Evolutionary conservation across 2,329 filamentous ascomycete genomes (phyloP).

Genomic region (Plenodomus lindquistii): DNA sequence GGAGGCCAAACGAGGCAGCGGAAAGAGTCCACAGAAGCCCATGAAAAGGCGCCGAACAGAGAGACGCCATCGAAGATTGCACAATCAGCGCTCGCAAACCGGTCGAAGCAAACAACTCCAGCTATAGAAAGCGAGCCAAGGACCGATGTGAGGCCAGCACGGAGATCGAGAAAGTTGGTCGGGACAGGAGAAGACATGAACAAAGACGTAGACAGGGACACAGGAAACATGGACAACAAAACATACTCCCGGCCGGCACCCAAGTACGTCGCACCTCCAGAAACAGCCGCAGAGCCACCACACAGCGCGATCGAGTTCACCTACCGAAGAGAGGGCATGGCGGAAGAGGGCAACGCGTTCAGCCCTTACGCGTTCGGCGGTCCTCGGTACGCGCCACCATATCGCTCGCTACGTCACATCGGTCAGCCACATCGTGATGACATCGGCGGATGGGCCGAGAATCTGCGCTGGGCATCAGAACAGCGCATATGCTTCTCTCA

Average conservation of each 20-base stretch:
- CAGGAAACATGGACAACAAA: not conserved
- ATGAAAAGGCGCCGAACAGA: not conserved
- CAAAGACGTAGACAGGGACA: not conserved
- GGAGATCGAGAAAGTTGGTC: not conserved
- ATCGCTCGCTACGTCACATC: slow-evolving; percentile 20
- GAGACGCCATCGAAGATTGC: not conserved
- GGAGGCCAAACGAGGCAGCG: not conserved
- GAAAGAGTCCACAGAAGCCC: not conserved
- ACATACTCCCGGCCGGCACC: not conserved
- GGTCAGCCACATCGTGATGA: slow-evolving; percentile 14
- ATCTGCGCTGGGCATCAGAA: slow-evolving; percentile 26
- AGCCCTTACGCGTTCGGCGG: slow-evolving; percentile 23
- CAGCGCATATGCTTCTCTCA: slow-evolving; percentile 15
- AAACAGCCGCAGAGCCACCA: not conserved
- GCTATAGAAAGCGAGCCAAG: not conserved
- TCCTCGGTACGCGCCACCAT: slow-evolving; percentile 19
- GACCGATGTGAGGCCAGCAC: not conserved
- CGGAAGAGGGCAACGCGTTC: slow-evolving; percentile 9
- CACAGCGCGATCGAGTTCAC: not conserved
- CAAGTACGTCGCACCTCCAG: slow-evolving; percentile 6
- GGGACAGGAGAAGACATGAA: not conserved
- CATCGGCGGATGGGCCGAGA: slow-evolving; percentile 28
- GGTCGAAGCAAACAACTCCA: not conserved
- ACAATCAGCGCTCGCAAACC: not conserved
- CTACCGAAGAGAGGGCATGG: slow-evolving; percentile 5